These are phyloP conservation scores for Melastoma candidum DNA, from an alignment of 441 rosid genomes.

Conservation along the genomic window DNA sequence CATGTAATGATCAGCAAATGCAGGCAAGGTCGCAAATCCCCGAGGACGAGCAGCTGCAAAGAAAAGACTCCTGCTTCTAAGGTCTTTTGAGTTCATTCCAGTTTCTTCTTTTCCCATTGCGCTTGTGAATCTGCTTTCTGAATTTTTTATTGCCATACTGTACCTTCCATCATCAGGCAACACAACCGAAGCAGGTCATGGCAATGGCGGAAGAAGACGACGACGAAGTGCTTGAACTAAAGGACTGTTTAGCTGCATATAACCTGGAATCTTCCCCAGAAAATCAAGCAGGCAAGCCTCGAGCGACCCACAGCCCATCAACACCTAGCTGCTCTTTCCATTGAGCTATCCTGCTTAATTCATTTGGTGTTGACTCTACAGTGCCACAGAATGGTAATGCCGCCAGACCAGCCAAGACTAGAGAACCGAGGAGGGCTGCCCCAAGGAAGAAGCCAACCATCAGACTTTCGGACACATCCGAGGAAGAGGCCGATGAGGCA, in stretches of 20 bases:
- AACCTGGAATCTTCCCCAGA: slow-evolving; percentile 56
- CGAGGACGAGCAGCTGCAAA: slow-evolving; percentile 45
- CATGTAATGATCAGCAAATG: slow-evolving; percentile 31
- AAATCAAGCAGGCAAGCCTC: slow-evolving; percentile 35
- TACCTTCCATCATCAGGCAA: slow-evolving; percentile 18
- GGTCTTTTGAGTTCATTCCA: slow-evolving; percentile 27
- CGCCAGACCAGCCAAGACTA: slow-evolving; percentile 24
- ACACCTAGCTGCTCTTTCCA: no score
- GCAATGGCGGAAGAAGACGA: slow-evolving; percentile 31
- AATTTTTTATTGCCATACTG: neutral
- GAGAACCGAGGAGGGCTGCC: slow-evolving; percentile 28
- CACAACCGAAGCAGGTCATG: slow-evolving; percentile 1
- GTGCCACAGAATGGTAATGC: slow-evolving; percentile 1
- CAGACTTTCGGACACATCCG: slow-evolving; percentile 25
- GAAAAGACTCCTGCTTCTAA: slow-evolving; percentile 54
- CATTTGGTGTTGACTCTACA: no score
- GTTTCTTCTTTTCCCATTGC: neutral
- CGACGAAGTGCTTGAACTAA: slow-evolving; percentile 24
- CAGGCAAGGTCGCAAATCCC: slow-evolving; percentile 40
- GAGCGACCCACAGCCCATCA: no score
- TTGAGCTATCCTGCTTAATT: no score
- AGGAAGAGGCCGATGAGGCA: slow-evolving; percentile 20
- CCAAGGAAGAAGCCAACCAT: slow-evolving; percentile 30
- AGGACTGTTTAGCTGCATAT: slow-evolving; percentile 57
- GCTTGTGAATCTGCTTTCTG: neutral